A percentile compares a stretch with the other conserved stretches of the same genome.
phyloP scores from a whole-genome alignment of 2,329 filamentous ascomycete species.

The Cytospora mali region DNA sequence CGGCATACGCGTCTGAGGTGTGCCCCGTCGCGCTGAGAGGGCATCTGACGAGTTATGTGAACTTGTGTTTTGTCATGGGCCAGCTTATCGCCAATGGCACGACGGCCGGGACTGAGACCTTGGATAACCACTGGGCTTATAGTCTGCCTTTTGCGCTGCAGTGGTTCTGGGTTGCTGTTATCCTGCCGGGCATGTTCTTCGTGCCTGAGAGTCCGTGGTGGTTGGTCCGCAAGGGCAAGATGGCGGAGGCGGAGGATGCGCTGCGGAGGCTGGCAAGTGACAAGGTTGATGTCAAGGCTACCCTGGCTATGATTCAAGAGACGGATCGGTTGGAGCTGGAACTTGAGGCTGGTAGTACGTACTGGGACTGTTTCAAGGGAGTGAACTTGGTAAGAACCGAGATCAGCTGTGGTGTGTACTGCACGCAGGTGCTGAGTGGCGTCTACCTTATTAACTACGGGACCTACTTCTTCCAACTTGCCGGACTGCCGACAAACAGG shows the following conservation, averaged over 20 bases:
- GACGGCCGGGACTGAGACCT: slow-evolving; percentile 45
- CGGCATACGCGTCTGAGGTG: slow-evolving; percentile 64
- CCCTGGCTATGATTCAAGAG: slow-evolving; percentile 58
- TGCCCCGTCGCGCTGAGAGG: slow-evolving; percentile 61
- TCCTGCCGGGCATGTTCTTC: slow-evolving; percentile 49
- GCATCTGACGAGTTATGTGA: slow-evolving; percentile 61
- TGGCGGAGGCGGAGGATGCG: slow-evolving; percentile 44
- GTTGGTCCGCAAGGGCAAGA: slow-evolving; percentile 47
- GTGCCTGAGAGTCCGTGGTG: slow-evolving; percentile 56
- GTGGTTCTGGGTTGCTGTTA: slow-evolving; percentile 52
- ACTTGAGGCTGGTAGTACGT: slow-evolving; percentile 50
- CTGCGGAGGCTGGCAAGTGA: slow-evolving; percentile 48
- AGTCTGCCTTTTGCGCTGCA: slow-evolving; percentile 52
- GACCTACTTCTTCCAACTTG: slow-evolving; percentile 62
- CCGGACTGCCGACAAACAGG: slow-evolving; percentile 51
- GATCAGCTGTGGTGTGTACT: slow-evolving; percentile 63
- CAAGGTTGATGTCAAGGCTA: slow-evolving; percentile 50
- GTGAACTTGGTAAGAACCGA: slow-evolving; percentile 56
- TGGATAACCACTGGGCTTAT: slow-evolving; percentile 51
- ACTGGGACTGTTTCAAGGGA: slow-evolving; percentile 53
- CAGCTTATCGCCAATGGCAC: slow-evolving; percentile 58
- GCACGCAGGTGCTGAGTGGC: slow-evolving; percentile 65
- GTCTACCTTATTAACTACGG: slow-evolving; percentile 67
- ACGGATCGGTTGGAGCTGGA: slow-evolving; percentile 60
- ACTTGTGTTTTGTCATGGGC: slow-evolving; percentile 64